Percentiles rank a stretch among this genome's conserved stretches.
Evolutionary conservation across 352 stramenopile species (phyloP).

Genomic region (Thalassiosira mediterranea): DNA sequence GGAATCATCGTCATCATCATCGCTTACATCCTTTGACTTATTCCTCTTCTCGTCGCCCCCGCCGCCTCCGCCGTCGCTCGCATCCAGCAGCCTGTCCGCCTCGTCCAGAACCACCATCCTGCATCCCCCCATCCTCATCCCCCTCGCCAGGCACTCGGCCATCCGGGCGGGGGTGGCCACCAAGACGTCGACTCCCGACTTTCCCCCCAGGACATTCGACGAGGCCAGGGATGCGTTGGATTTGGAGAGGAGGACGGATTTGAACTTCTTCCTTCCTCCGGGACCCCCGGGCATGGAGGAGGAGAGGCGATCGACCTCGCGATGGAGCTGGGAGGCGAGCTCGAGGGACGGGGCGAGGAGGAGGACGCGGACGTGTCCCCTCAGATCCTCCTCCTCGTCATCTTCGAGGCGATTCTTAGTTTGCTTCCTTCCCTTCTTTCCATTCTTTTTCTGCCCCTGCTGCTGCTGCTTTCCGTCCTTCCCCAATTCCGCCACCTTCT

Average conservation of each 20-base stretch:
- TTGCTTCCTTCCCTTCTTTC: constrained; percentile 48
- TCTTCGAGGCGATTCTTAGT: constrained; percentile 11
- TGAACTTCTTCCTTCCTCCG: constrained; percentile 66
- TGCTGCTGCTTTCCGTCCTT: constrained; percentile 5
- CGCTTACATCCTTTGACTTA: constrained; percentile 16
- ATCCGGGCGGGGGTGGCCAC: constrained; percentile 96
- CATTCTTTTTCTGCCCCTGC: constrained; percentile 17
- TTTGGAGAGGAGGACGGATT: constrained; percentile 88
- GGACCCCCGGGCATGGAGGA: constrained; percentile 80
- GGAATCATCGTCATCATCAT: constrained; percentile 25
- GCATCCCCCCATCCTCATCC: constrained; percentile 85
- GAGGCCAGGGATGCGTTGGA: constrained; percentile 85
- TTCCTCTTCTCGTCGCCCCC: constrained; percentile 17
- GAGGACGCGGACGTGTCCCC: constrained; percentile 89
- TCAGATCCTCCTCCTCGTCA: constrained; percentile 15
- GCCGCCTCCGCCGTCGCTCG: constrained; percentile 50
- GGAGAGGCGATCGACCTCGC: constrained; percentile 92
- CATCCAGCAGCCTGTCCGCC: constrained; percentile 97
- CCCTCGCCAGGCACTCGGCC: constrained; percentile 86
- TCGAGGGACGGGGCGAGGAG: constrained; percentile 97
- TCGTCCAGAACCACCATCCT: constrained; percentile 97
- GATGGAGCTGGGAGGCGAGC: constrained; percentile 95
- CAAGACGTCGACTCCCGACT: constrained; percentile 91
- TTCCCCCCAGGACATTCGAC: constrained; percentile 64
- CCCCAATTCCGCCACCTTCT: constrained; percentile 34